Evolutionary conservation across 192 early-diverging fungal species (phyloP).

Genomic region (Linderina pennispora): DNA sequence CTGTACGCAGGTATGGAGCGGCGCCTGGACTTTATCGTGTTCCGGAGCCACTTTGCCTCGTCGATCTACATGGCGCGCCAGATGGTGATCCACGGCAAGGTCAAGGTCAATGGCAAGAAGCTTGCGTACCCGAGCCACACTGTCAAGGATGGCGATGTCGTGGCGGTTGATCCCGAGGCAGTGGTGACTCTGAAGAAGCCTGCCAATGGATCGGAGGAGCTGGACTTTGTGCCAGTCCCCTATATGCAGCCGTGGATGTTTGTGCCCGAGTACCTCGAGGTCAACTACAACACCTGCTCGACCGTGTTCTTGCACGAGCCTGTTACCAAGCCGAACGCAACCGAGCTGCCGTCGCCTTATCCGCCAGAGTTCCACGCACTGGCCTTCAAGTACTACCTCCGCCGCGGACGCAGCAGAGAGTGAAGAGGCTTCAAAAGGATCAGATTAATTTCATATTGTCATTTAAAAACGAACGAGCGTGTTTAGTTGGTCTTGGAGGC

Average conservation of each 20-base stretch:
- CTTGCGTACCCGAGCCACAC: conserved; percentile 68
- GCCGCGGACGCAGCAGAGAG: conserved; percentile 46
- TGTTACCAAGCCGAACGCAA: conserved; percentile 71
- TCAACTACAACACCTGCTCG: conserved; percentile 92
- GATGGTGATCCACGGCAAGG: conserved; percentile 78
- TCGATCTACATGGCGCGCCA: conserved; percentile 82
- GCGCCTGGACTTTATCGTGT: conserved; percentile 88
- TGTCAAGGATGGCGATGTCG: conserved; percentile 81
- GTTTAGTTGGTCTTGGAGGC: too few species aligned
- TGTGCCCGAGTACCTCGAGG: conserved; percentile 94
- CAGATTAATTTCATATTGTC: not conserved
- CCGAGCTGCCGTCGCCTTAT: conserved; percentile 93
- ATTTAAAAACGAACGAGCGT: conserved; percentile 1
- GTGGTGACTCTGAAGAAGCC: conserved; percentile 58
- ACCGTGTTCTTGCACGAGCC: conserved; percentile 83
- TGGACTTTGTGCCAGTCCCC: conserved; percentile 58
- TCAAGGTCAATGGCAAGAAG: conserved; percentile 86
- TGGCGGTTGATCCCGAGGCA: conserved; percentile 71
- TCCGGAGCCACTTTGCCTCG: conserved; percentile 84
- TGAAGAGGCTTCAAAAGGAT: too few species aligned
- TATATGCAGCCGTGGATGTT: conserved; percentile 95
- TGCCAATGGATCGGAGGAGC: conserved; percentile 43
- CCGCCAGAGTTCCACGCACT: conserved; percentile 85
- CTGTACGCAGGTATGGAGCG: conserved; percentile 87
- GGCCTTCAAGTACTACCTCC: conserved; percentile 87